Evolutionary conservation across 2,329 filamentous ascomycete species (phyloP).

Genomic region (Fusarium ramigenum): DNA sequence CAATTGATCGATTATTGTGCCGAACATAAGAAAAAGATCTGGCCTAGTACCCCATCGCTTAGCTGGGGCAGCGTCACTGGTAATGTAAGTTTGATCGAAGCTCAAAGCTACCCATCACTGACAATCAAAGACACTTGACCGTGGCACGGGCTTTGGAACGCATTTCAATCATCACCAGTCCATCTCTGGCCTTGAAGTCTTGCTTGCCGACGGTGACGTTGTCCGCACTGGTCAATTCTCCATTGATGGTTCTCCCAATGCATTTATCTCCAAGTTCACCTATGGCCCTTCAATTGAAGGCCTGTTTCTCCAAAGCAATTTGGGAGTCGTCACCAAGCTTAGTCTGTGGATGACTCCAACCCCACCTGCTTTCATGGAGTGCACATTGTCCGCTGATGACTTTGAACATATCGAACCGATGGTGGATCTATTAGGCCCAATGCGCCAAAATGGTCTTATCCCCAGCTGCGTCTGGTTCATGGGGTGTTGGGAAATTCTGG

Average conservation of each 20-base stretch:
- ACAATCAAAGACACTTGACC: background rate
- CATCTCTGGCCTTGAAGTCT: background rate
- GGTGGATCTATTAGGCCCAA: background rate
- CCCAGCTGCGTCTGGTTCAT: background rate
- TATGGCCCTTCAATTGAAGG: background rate
- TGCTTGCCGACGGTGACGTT: background rate
- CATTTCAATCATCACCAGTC: background rate
- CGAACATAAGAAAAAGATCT: background rate
- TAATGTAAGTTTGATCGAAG: background rate
- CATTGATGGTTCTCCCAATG: background rate
- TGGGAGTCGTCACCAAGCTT: background rate
- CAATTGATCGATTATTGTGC: background rate
- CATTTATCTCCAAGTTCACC: background rate
- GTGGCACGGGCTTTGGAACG: background rate
- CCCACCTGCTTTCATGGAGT: background rate
- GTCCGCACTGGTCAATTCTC: background rate
- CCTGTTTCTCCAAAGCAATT: background rate
- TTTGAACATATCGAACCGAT: background rate
- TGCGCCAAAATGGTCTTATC: background rate
- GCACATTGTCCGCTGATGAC: background rate
- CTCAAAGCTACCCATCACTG: background rate
- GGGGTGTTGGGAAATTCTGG: background rate
- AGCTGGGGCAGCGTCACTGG: background rate
- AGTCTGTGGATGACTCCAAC: background rate
- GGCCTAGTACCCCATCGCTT: background rate